Evolutionary conservation across 768 basidiomycete species (phyloP).

Genomic region (Leccinum arenicola): DNA sequence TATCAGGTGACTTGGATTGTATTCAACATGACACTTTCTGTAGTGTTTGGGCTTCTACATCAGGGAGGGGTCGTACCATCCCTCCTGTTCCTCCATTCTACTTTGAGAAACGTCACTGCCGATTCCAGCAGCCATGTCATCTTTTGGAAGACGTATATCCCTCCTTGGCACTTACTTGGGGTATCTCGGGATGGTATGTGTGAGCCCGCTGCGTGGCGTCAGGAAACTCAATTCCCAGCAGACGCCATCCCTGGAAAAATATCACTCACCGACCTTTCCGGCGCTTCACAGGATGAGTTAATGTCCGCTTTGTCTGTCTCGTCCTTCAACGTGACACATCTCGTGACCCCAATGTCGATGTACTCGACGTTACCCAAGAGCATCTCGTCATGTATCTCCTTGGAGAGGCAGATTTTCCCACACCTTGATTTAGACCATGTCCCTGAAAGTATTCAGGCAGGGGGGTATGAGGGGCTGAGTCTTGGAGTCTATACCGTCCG

Average conservation of each 20-base stretch:
- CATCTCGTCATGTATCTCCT: slow-evolving; percentile 23
- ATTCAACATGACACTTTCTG: slow-evolving; percentile 28
- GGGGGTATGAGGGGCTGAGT: slow-evolving; percentile 29
- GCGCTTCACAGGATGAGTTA: slow-evolving; percentile 20
- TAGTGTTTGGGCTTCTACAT: slow-evolving; percentile 38
- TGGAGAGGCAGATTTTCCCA: slow-evolving; percentile 29
- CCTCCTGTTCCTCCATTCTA: slow-evolving; percentile 31
- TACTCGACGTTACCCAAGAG: slow-evolving; percentile 15
- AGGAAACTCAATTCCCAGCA: slow-evolving; percentile 9
- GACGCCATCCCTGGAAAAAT: slow-evolving; percentile 24
- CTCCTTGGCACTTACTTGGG: slow-evolving; percentile 36
- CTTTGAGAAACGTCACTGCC: slow-evolving; percentile 8
- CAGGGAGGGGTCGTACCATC: slow-evolving; percentile 44
- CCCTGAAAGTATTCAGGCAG: slow-evolving; percentile 28
- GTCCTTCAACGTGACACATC: slow-evolving; percentile 13
- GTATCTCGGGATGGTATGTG: slow-evolving; percentile 23
- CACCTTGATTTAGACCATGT: slow-evolving; percentile 41
- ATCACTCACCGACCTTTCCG: slow-evolving; percentile 30
- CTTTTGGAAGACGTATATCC: slow-evolving; percentile 43
- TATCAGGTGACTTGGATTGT: slow-evolving; percentile 28
- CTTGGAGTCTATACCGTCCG: slow-evolving; percentile 33
- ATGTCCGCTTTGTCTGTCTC: slow-evolving; percentile 14
- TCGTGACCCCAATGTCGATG: slow-evolving; percentile 34
- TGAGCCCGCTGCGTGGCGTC: neutral
- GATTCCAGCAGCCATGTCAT: slow-evolving; percentile 18